phyloP scores from a whole-genome alignment of 345 rosid species.

The rapeseed (Brassica napus) region DNA sequence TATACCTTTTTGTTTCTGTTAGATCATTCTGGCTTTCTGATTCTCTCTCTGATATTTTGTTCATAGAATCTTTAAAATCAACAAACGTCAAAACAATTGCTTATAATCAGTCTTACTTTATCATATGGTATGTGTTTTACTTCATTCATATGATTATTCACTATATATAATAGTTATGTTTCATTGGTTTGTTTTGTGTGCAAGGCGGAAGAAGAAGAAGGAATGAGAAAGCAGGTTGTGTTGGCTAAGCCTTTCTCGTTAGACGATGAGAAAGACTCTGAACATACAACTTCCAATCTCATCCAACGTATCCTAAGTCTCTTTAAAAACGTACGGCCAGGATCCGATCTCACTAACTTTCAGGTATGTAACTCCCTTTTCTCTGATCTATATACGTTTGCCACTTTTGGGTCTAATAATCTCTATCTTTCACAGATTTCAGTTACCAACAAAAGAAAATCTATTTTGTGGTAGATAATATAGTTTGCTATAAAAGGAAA shows the following conservation, averaged over 20 bases:
- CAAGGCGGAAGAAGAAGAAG: constrained; percentile 18
- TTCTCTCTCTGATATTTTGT: constrained; percentile 14
- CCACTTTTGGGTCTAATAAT: not conserved
- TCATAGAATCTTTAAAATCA: not conserved
- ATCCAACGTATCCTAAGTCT: constrained; percentile 54
- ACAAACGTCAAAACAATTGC: constrained; percentile 3
- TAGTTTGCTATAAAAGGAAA: not conserved
- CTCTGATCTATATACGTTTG: not conserved
- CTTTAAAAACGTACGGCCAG: constrained; percentile 53
- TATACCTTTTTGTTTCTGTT: not conserved
- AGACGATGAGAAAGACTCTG: constrained; percentile 46
- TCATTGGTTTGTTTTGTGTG: constrained; percentile 9
- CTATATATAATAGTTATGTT: not conserved
- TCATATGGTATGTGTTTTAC: constrained; percentile 19
- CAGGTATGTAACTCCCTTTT: constrained; percentile 41
- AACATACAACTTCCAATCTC: constrained; percentile 50
- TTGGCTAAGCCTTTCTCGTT: constrained; percentile 53
- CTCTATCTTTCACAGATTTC: not conserved
- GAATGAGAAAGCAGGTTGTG: constrained; percentile 35
- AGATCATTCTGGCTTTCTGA: constrained; percentile 1
- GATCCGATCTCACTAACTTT: constrained; percentile 62
- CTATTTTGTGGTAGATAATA: not conserved
- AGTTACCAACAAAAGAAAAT: not conserved
- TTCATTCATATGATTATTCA: not conserved
- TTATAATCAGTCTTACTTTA: constrained; percentile 2